These are phyloP conservation scores for Astrocystis sublimbata DNA, from an alignment of 495 filamentous ascomycete genomes.

Conservation along the genomic window DNA sequence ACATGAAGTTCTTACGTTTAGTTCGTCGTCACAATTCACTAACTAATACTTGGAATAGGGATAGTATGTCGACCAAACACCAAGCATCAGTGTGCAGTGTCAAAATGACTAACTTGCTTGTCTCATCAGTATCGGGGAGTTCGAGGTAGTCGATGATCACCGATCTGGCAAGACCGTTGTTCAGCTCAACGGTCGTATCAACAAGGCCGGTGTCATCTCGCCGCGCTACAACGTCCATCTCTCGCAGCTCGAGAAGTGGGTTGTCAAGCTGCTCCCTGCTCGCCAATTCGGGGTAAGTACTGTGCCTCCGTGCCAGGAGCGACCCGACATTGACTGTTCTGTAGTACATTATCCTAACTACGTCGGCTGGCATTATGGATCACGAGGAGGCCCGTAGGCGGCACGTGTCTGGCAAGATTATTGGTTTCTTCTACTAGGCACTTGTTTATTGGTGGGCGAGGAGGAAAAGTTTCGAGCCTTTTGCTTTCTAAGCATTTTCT, in stretches of 20 bases:
- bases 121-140: constrained; percentile 87
- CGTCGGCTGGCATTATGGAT: constrained; percentile 99
- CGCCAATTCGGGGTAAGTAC: constrained; percentile 85
- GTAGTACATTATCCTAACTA: constrained; percentile 91
- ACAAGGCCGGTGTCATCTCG: constrained; percentile 99
- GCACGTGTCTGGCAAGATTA: constrained; percentile 95
- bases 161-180: constrained; percentile 63
- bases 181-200: constrained; percentile 66
- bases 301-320: not conserved
- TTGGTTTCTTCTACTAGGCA: constrained; percentile 92
- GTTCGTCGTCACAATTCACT: constrained; percentile 78
- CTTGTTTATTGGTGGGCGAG: constrained; percentile 22
- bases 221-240: constrained; percentile 99
- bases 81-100: not conserved
- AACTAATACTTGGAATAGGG: constrained; percentile 65
- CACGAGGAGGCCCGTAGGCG: constrained; percentile 98
- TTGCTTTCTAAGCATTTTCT: constrained; percentile 32
- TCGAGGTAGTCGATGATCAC: constrained; percentile 99
- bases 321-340: not conserved
- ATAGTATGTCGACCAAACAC: constrained; percentile 49
- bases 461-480: constrained; percentile 6
- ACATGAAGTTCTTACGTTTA: constrained; percentile 84
- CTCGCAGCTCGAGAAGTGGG: constrained; percentile 97
- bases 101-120: not conserved
- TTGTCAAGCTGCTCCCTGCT: constrained; percentile 94